phyloP scores from a whole-genome alignment of 306 rosid species.

The Quercus robur region DNA sequence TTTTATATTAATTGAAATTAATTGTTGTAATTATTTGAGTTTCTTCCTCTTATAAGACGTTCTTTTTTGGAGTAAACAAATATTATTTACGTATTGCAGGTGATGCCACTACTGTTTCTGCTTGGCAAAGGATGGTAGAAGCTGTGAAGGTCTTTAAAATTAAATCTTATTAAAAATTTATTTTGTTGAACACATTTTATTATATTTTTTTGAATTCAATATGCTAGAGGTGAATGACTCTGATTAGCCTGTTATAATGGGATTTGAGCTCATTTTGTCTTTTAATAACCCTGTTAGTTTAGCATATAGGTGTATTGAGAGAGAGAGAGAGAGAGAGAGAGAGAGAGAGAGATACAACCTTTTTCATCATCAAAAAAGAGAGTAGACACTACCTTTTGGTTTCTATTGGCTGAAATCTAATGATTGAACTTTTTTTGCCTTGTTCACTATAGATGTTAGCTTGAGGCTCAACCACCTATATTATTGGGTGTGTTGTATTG shows the following conservation, averaged over 20 bases:
- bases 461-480: neutral
- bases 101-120: conserved; percentile 36
- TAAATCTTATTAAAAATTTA: conserved; percentile 5
- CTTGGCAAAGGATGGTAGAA: conserved; percentile 71
- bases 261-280: neutral
- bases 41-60: neutral
- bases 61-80: conserved; percentile 5
- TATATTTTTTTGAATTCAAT: neutral
- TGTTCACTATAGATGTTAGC: neutral
- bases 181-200: conserved; percentile 4
- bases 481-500: neutral
- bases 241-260: neutral
- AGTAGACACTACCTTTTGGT: neutral
- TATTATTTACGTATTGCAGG: conserved; percentile 43
- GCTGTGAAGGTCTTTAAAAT: conserved; percentile 60
- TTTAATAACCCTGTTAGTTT: neutral
- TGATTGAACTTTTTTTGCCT: neutral
- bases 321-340: neutral
- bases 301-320: neutral
- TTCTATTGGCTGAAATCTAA: neutral
- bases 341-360: neutral
- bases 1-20: conserved; percentile 1
- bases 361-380: neutral
- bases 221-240: neutral
- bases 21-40: conserved; percentile 3